Percentiles rank a stretch among this genome's conserved stretches.
Evolutionary conservation across 805 yeast genomes (phyloP).

Genomic region (Wilhelminamyces savonicus): DNA sequence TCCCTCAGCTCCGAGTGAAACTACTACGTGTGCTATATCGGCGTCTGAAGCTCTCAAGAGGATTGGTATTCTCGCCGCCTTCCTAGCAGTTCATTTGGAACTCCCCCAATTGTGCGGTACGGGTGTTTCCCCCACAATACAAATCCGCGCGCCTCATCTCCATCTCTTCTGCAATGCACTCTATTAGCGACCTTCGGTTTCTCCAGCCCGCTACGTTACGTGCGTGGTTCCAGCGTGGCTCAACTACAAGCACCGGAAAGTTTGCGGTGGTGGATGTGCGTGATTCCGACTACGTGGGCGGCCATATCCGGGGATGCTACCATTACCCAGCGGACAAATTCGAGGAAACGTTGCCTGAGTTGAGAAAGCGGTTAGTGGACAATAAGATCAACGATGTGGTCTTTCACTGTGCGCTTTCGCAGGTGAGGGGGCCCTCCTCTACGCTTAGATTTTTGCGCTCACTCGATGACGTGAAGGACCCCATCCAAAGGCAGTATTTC

Average conservation of each 20-base stretch:
- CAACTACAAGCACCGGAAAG: slow-evolving; percentile 30
- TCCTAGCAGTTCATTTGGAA: too few species aligned
- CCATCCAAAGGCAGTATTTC: slow-evolving; percentile 13
- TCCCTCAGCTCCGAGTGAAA: too few species aligned
- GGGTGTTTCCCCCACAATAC: too few species aligned
- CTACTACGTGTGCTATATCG: too few species aligned
- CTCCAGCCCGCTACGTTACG: slow-evolving; percentile 40
- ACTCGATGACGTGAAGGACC: slow-evolving; percentile 26
- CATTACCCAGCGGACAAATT: slow-evolving; percentile 52
- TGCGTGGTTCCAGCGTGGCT: slow-evolving; percentile 39
- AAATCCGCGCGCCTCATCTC: too few species aligned
- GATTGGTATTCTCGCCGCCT: too few species aligned
- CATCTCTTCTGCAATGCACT: too few species aligned
- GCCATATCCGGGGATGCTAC: slow-evolving; percentile 54
- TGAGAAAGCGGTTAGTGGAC: slow-evolving; percentile 24
- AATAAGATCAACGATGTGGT: slow-evolving; percentile 47
- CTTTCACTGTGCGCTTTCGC: slow-evolving; percentile 88
- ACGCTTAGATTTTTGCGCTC: slow-evolving; percentile 57
- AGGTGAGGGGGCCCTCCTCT: slow-evolving; percentile 86
- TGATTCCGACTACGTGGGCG: slow-evolving; percentile 76
- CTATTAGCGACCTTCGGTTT: slow-evolving; percentile 33
- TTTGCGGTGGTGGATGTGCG: slow-evolving; percentile 76
- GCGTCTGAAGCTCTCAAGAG: too few species aligned
- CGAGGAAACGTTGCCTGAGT: slow-evolving; percentile 29
- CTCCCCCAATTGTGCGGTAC: too few species aligned